A percentile compares a stretch with the other conserved stretches of the same genome.
Conservation (phyloP, 208 protist species). For the Tritrichomonas musculus region DNA sequence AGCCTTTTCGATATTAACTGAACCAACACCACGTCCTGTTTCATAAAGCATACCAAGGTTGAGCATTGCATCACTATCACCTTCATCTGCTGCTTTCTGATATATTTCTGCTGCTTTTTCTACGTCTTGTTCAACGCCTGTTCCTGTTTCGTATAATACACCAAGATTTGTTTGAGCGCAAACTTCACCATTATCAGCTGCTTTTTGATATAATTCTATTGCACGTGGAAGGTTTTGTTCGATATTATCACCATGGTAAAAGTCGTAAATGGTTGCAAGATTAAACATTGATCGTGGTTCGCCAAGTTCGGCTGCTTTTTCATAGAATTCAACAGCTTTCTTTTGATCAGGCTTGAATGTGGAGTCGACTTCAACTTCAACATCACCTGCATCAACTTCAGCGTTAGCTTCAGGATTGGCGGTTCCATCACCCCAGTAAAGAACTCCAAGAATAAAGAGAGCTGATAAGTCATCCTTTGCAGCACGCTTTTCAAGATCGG, state of each 20-base stretch:
- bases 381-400: no score
- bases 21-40: background rate
- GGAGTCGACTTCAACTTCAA: no score
- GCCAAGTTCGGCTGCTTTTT: background rate
- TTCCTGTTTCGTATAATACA: background rate
- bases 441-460: background rate
- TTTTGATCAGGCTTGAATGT: no score
- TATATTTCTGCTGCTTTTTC: background rate
- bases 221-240: background rate
- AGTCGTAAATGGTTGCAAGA: background rate
- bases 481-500: no score
- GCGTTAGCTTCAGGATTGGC: no score
- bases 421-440: background rate
- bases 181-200: background rate
- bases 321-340: background rate
- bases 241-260: background rate
- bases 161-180: background rate
- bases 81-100: background rate
- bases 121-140: background rate
- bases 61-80: background rate
- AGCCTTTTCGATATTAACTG: background rate
- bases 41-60: slow-evolving; percentile 14
- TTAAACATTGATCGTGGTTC: background rate
- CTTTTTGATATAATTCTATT: background rate
- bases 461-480: no score